These are phyloP conservation scores for Ophiostoma sp. DNA, from an alignment of 2,329 filamentous ascomycete species.

Conservation along the genomic window DNA sequence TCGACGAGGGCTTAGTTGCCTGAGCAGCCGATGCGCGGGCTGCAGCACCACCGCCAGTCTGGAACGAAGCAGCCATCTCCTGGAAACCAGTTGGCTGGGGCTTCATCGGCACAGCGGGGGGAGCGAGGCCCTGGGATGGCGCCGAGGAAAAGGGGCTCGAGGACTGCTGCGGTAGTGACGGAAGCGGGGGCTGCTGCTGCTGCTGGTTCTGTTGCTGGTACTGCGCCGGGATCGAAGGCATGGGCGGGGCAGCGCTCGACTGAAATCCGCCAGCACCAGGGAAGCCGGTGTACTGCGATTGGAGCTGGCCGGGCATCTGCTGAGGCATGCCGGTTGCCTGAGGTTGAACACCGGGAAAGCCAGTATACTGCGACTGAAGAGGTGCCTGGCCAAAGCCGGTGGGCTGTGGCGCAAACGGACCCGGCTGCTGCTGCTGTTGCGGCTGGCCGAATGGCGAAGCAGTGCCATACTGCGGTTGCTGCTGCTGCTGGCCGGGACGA, in stretches of 20 bases:
- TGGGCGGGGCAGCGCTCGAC: conserved; percentile 55
- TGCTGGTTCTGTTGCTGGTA: conserved; percentile 59
- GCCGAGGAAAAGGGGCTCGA: conserved; percentile 49
- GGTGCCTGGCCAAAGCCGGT: conserved; percentile 60
- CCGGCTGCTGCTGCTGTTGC: conserved; percentile 51
- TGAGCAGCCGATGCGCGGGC: conserved; percentile 45
- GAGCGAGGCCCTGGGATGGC: conserved; percentile 48
- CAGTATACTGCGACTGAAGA: conserved; percentile 60
- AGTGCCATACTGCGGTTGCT: conserved; percentile 46
- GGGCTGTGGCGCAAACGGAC: conserved; percentile 58
- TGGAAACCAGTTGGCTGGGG: conserved; percentile 66
- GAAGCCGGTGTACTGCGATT: conserved; percentile 70
- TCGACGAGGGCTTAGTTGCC: conserved; percentile 59
- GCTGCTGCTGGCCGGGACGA: conserved; percentile 66
- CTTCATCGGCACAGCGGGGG: conserved; percentile 59
- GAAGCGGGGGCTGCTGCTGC: conserved; percentile 32
- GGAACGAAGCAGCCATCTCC: conserved; percentile 68
- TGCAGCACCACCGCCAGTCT: conserved; percentile 46
- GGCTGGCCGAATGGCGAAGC: conserved; percentile 48
- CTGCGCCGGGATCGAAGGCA: conserved; percentile 61
- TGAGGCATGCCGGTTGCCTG: conserved; percentile 50
- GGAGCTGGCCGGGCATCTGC: conserved; percentile 58
- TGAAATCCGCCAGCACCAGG: conserved; percentile 54
- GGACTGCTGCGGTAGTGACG: conserved; percentile 42
- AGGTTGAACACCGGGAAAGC: conserved; percentile 55